Percentiles rank a stretch among this genome's conserved stretches.
Evolutionary conservation across 106 monocot species (phyloP).

Genomic region (Ottelia alismoides): DNA sequence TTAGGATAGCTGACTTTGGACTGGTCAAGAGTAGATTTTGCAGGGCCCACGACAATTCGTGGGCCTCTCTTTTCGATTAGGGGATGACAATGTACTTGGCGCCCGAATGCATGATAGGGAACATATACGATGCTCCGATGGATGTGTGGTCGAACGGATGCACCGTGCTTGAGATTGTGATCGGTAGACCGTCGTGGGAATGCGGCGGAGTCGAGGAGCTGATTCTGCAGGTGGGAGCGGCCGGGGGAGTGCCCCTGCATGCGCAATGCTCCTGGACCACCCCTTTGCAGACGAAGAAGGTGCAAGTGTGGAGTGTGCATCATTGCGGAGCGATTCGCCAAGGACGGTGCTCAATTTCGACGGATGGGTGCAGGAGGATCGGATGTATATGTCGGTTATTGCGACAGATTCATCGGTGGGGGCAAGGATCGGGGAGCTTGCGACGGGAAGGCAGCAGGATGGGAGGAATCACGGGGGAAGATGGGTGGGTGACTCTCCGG

Average conservation of each 20-base stretch:
- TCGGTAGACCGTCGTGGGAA: conserved; percentile 30
- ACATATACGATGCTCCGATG: conserved; percentile 23
- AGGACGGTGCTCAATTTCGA: no score
- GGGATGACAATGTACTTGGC: conserved; percentile 64
- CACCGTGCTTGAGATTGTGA: conserved; percentile 37
- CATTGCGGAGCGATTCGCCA: no score
- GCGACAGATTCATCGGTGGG: no score
- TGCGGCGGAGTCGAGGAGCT: not conserved
- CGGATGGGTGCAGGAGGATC: no score
- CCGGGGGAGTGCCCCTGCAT: conserved; percentile 11
- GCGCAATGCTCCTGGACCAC: conserved; percentile 24
- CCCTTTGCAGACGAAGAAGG: conserved; percentile 15
- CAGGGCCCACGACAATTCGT: no score
- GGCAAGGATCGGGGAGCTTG: no score
- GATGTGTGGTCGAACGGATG: conserved; percentile 65
- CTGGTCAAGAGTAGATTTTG: conserved; percentile 13
- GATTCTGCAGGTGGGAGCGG: conserved; percentile 13
- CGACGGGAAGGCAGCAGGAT: no score
- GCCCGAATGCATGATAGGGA: conserved; percentile 29
- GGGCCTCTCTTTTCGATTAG: no score
- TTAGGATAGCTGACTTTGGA: conserved; percentile 17
- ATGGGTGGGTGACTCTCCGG: no score
- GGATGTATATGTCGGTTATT: no score
- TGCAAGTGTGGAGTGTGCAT: no score
- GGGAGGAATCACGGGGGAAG: no score